Base-by-base conservation (phyloP, 2,329 filamentous ascomycete species). In the Mycosphaerella sp. region DNA sequence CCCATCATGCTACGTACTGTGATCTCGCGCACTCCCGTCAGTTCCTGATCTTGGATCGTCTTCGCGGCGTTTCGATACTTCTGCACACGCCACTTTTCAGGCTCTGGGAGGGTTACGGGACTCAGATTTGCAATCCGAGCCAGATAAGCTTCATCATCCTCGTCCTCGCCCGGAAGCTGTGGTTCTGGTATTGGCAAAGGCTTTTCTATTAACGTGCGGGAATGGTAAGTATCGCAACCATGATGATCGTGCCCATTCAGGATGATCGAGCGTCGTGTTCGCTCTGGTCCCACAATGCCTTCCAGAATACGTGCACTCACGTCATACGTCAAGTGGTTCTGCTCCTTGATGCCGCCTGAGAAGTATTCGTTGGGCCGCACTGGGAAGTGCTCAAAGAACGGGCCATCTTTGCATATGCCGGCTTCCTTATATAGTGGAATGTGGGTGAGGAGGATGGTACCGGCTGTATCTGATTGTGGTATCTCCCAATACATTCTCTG, bases 1-100 rank as follows among this genome's bases (percentile, higher is more conserved):
- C 93, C 93, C 93, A 98, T 98, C 89, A 98, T 97, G 69, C 89
- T 95, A 53, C 90, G 83, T 2, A 98, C 86, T 0, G 93, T 98
- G 58, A 97, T 82, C 70, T 98, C 93, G 25, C 91, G 78, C 5
- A 96, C 74, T 0, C 85, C 85, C 0, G 85, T 80, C 35, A 52
- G 30, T 14, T 21, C 44, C 13, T 48, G 30, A 39, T 58, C 45
- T 18, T 30, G 28, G 18, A 41, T 35, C n/a, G 49, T 34, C 18
- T 55, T 55, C 5, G 44, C 44, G 7, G 55, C 48, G 28, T 58
- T 18, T 13, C 37, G 28, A 35, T 56, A 59, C 14, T 41, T 44
- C 16, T 40, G 40, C 10, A 61, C 59, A 34, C 54, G 30, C 63
- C 64, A 66, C 41, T 46, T 43, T 10, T 55, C 48, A 12, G 58